phyloP scores from a whole-genome alignment of 129 eudicot genomes.

The Centrapalus pauciflorus region DNA sequence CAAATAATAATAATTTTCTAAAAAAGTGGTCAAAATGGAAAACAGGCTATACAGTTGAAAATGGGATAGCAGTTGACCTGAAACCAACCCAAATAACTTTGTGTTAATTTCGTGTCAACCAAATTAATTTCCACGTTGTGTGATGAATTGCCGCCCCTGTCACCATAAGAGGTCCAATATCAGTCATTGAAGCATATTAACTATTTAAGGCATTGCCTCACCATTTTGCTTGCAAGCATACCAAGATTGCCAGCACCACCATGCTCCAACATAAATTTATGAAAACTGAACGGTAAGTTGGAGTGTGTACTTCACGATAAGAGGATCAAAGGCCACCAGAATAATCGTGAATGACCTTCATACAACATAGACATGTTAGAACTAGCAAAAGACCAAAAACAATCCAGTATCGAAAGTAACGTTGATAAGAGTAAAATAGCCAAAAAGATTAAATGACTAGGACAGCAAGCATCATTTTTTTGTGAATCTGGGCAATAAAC shows the following conservation, averaged over 20 bases:
- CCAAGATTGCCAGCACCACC: slow-evolving; percentile 42
- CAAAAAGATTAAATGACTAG: not conserved
- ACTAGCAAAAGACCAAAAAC: not conserved
- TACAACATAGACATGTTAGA: not conserved
- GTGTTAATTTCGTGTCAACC: too few species aligned
- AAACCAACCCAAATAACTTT: too few species aligned
- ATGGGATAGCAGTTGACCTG: too few species aligned
- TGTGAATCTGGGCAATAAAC: too few species aligned
- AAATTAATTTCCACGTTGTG: too few species aligned
- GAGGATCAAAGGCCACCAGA: slow-evolving; percentile 35
- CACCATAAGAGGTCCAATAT: too few species aligned
- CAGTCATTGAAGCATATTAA: not conserved
- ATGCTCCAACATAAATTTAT: slow-evolving; percentile 37
- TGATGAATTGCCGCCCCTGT: too few species aligned
- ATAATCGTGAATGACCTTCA: slow-evolving; percentile 31
- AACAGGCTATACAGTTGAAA: too few species aligned
- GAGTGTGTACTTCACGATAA: slow-evolving; percentile 32
- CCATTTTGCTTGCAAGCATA: slow-evolving; percentile 32
- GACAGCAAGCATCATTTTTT: too few species aligned
- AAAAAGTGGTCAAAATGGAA: too few species aligned
- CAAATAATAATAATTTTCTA: too few species aligned
- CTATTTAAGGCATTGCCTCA: slow-evolving; percentile 1
- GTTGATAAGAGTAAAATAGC: not conserved
- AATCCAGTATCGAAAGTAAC: not conserved
- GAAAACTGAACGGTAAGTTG: slow-evolving; percentile 33